phyloP scores from a whole-genome alignment of 257 asterid species.

The Datura wrightii region DNA sequence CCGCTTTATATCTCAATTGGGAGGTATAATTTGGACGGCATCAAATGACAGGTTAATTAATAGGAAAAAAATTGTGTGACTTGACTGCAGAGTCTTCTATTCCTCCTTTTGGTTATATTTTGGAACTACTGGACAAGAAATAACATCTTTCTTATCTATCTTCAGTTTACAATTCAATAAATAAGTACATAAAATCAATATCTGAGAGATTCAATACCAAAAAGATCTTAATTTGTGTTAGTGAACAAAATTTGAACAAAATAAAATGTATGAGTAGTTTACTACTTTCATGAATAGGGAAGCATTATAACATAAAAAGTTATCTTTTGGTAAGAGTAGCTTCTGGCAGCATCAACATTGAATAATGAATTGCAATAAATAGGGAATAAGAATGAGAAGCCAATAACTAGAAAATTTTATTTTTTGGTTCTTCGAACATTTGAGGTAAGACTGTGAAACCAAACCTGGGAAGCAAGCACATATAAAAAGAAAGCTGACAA shows the following conservation, averaged over 20 bases:
- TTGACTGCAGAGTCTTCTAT: slow-evolving; percentile 55
- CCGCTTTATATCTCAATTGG: too few species aligned
- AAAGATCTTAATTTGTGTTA: slow-evolving; percentile 10
- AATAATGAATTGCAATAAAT: slow-evolving; percentile 32
- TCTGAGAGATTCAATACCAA: slow-evolving; percentile 39
- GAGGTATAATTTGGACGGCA: too few species aligned
- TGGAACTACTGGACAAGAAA: slow-evolving; percentile 41
- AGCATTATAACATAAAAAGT: not conserved
- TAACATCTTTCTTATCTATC: slow-evolving; percentile 21
- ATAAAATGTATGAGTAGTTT: slow-evolving; percentile 30
- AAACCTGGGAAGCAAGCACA: slow-evolving; percentile 44
- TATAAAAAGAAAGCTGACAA: slow-evolving; percentile 43
- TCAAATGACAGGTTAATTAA: slow-evolving; percentile 11
- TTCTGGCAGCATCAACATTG: slow-evolving; percentile 28
- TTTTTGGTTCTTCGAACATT: not conserved
- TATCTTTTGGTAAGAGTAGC: slow-evolving; percentile 17
- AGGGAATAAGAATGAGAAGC: slow-evolving; percentile 45
- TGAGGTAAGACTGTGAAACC: slow-evolving; percentile 31
- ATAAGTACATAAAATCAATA: slow-evolving; percentile 30
- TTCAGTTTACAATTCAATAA: slow-evolving; percentile 33
- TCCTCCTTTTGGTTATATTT: slow-evolving; percentile 38
- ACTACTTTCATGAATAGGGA: slow-evolving; percentile 29
- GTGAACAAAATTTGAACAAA: not conserved
- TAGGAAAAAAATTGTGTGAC: slow-evolving; percentile 31
- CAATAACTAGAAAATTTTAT: slow-evolving; percentile 38